Evolutionary conservation across 352 stramenopile genomes (phyloP).

Genomic region (Phytopythium chamaehyphon): DNA sequence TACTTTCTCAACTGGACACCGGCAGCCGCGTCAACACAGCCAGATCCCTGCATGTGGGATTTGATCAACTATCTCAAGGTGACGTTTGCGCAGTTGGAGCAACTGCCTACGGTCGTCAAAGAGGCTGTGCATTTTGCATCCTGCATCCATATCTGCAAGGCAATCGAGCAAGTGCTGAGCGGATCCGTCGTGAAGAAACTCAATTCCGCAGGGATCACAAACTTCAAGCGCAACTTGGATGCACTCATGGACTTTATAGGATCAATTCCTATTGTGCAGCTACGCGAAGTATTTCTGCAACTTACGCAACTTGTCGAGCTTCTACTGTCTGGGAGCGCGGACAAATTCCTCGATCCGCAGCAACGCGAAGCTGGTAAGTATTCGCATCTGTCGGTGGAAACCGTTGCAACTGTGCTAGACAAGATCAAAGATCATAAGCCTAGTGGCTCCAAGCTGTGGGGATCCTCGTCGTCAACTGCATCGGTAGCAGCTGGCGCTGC

Average conservation of each 20-base stretch:
- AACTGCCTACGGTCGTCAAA: slow-evolving; percentile 48
- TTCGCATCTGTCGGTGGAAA: slow-evolving; percentile 61
- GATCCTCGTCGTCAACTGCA: slow-evolving; percentile 23
- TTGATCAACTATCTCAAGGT: slow-evolving; percentile 84
- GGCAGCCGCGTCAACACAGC: slow-evolving; percentile 45
- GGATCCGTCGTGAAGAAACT: slow-evolving; percentile 60
- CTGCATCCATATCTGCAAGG: slow-evolving; percentile 76
- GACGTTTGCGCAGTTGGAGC: slow-evolving; percentile 59
- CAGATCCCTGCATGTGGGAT: slow-evolving; percentile 78
- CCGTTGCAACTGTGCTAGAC: slow-evolving; percentile 53
- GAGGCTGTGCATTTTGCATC: slow-evolving; percentile 76
- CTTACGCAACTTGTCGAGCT: slow-evolving; percentile 66
- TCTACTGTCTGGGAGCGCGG: slow-evolving; percentile 51
- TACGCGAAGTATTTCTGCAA: slow-evolving; percentile 62
- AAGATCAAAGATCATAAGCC: slow-evolving; percentile 69
- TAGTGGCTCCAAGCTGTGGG: slow-evolving; percentile 43
- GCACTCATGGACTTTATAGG: slow-evolving; percentile 62
- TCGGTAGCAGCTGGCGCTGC: background rate
- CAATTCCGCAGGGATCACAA: slow-evolving; percentile 64
- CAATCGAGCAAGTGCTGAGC: slow-evolving; percentile 62
- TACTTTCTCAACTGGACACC: slow-evolving; percentile 79
- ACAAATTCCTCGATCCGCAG: slow-evolving; percentile 60
- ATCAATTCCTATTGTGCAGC: slow-evolving; percentile 49
- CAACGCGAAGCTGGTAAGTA: slow-evolving; percentile 59
- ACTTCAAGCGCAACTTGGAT: slow-evolving; percentile 77